Evolutionary conservation across 1,284 basidiomycete genomes (phyloP), one percentile per base, ranked within the genome.

Genomic region (Puccinia hordei): DNA sequence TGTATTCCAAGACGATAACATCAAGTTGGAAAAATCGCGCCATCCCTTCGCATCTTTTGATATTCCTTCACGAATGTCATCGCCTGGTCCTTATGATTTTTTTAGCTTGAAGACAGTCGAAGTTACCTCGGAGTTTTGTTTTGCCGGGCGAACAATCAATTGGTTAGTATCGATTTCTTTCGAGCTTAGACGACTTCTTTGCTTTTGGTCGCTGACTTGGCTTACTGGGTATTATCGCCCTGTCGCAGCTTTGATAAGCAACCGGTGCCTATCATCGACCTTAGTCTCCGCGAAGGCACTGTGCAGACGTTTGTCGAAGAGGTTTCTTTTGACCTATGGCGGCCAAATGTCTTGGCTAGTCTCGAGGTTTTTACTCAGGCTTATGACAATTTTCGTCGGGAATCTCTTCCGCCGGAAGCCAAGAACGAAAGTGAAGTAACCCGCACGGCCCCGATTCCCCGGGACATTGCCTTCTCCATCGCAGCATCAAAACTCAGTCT

Each of bases 311-410:
- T 61, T 9, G 66, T 80, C 30, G 78, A 61, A 44, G 78, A 80
- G 27, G 46, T 80, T 19, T 57, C 57, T 73, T 38, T 73, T 24
- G 78, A 80, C 41, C 69, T 80, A 17, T 80, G 69, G 78, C 57
- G 41, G 17, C 61, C 78, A 8, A 73, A 63, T 44, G 22, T 80
- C 17, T 51, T 73, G 41, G 41, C 71, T 19, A 63, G 61, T 33
- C 61, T 80, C 13, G 44, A 38, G 10, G n/a, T 57, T 35, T 61
- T 80, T 35, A 61, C 46, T 15, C 57, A 73, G 33, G 35, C n/a
- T 51, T 49, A 46, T 22, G 2, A 13, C 10, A 66, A 57, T 35
- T 61, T 80, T n/a, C 77, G 55, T 59, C 77, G 44, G 13, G 8
- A 30, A 5, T 57, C 30, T 33, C 46, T 13, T 53, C 53, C 12